Conservation (phyloP, 768 basidiomycete species). For the Psilocybe cyanescens region DNA sequence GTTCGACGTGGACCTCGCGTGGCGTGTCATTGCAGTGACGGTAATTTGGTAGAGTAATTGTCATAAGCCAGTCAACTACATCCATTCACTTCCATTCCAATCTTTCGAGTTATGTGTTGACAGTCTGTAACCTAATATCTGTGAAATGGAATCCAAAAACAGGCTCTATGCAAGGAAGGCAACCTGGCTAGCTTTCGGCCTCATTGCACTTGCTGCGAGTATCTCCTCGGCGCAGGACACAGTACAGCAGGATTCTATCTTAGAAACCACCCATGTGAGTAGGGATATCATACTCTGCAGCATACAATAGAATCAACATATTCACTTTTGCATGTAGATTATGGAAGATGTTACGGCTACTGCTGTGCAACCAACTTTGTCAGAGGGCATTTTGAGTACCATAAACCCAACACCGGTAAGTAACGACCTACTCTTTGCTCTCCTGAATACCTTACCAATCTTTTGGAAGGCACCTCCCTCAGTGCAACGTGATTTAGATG, state of each 20-base stretch:
- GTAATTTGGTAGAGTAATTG: not conserved
- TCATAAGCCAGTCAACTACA: not conserved
- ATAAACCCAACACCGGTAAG: slow-evolving; percentile 20
- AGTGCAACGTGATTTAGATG: slow-evolving; percentile 27
- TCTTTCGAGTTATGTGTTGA: slow-evolving; percentile 19
- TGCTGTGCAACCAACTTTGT: slow-evolving; percentile 14
- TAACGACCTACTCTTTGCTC: not conserved
- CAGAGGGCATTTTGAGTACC: slow-evolving; percentile 18
- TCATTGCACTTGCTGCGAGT: slow-evolving; percentile 52
- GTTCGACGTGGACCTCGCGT: slow-evolving; percentile 28
- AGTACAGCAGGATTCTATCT: slow-evolving; percentile 31
- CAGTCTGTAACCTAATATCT: slow-evolving; percentile 13
- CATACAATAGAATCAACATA: not conserved
- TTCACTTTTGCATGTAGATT: slow-evolving; percentile 17
- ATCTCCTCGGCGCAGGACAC: slow-evolving; percentile 47
- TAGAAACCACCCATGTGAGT: slow-evolving; percentile 34
- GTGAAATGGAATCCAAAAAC: slow-evolving; percentile 30
- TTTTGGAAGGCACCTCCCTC: slow-evolving; percentile 14
- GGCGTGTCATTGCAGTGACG: slow-evolving; percentile 14
- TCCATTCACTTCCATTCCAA: slow-evolving; percentile 1
- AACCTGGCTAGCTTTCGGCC: slow-evolving; percentile 63
- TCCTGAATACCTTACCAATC: not conserved
- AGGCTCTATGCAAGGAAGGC: slow-evolving; percentile 46
- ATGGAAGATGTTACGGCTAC: slow-evolving; percentile 20
- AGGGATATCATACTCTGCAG: not conserved